Evolutionary conservation across 1,284 basidiomycete genomes (phyloP).

Genomic region (Cerioporus squamosus): DNA sequence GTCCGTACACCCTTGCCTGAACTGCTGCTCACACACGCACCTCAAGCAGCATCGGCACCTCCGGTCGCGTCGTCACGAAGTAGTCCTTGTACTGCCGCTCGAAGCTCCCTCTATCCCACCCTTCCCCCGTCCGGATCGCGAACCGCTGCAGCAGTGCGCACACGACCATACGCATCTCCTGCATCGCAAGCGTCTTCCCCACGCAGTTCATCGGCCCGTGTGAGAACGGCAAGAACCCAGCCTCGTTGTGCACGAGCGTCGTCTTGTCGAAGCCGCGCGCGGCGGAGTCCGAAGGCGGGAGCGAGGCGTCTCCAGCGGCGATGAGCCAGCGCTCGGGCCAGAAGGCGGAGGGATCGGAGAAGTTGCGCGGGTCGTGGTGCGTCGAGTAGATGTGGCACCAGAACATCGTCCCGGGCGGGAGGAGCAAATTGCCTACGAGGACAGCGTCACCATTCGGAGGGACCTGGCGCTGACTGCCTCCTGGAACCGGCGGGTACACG

Average conservation of each 20-base stretch:
- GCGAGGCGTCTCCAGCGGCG: background rate
- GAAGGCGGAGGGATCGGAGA: conserved; percentile 2
- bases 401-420: conserved; percentile 2
- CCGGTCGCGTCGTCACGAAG: background rate
- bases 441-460: conserved; percentile 19
- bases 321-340: conserved; percentile 14
- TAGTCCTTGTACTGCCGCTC: background rate
- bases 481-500: conserved; percentile 56
- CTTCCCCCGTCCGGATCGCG: background rate
- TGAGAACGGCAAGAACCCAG: conserved; percentile 34
- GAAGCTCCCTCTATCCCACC: background rate
- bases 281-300: background rate
- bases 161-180: conserved; percentile 18
- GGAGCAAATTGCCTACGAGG: too few species aligned
- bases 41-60: background rate
- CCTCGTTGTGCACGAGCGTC: conserved; percentile 21
- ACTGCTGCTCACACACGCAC: background rate
- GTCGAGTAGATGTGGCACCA: conserved; percentile 6
- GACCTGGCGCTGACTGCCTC: conserved; percentile 52
- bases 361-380: conserved; percentile 12
- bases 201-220: conserved; percentile 35
- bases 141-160: conserved; percentile 5
- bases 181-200: conserved; percentile 34
- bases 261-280: background rate
- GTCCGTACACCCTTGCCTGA: too few species aligned